phyloP scores from a whole-genome alignment of 2,329 filamentous ascomycete species.

The Tolypocladium cylindrosporum region DNA sequence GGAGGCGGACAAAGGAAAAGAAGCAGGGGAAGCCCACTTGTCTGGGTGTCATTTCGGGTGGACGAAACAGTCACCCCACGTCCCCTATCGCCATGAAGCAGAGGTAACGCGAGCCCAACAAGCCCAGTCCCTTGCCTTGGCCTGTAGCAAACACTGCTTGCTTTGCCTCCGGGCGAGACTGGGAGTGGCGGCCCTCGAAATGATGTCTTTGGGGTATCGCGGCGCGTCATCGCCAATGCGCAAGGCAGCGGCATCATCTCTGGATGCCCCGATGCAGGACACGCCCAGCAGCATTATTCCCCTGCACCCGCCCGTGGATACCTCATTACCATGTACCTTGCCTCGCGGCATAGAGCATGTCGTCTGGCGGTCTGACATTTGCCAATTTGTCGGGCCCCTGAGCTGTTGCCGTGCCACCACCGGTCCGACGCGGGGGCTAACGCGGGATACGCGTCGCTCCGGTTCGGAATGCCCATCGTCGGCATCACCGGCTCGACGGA shows the following conservation, averaged over 20 bases:
- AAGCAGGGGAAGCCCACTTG: not conserved
- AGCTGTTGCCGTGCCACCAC: not conserved
- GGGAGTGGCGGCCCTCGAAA: not conserved
- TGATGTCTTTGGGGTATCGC: not conserved
- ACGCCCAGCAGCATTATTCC: not conserved
- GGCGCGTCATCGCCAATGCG: not conserved
- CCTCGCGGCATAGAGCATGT: not conserved
- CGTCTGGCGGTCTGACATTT: not conserved
- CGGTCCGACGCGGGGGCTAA: not conserved
- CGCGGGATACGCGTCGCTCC: not conserved
- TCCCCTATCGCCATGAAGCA: not conserved
- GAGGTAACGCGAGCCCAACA: not conserved
- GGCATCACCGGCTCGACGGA: not conserved
- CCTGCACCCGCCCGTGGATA: not conserved
- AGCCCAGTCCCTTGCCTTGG: not conserved
- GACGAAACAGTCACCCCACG: not conserved
- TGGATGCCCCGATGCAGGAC: not conserved
- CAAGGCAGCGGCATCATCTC: not conserved
- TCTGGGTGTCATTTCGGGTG: constrained; percentile 1
- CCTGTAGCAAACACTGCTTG: not conserved
- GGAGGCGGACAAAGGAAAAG: not conserved
- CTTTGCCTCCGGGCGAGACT: not conserved
- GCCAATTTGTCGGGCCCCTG: not conserved
- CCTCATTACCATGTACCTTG: not conserved
- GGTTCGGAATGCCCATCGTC: not conserved